Evolutionary conservation across 257 asterid genomes (phyloP).

Genomic region (Asclepias syriaca): DNA sequence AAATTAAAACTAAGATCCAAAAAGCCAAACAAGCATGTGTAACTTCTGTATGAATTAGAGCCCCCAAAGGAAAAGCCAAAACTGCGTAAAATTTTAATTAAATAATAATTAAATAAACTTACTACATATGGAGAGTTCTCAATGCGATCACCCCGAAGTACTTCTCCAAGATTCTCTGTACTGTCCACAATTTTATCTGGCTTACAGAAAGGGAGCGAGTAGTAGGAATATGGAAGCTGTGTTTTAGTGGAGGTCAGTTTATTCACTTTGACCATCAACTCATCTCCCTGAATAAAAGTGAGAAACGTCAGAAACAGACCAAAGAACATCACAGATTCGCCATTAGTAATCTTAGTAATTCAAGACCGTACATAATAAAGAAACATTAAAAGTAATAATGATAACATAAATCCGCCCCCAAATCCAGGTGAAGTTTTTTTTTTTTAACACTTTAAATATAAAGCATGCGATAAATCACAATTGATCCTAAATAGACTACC

Average conservation of each 20-base stretch:
- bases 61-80: not conserved
- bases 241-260: slow-evolving; percentile 43
- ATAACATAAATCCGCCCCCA: too few species aligned
- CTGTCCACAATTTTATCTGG: slow-evolving; percentile 36
- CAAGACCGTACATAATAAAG: not conserved
- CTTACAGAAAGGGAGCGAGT: slow-evolving; percentile 37
- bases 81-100: not conserved
- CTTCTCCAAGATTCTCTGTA: slow-evolving; percentile 44
- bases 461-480: not conserved
- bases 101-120: not conserved
- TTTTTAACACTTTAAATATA: not conserved
- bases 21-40: not conserved
- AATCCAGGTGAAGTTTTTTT: not conserved
- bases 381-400: not conserved
- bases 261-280: slow-evolving; percentile 45
- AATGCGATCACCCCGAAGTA: slow-evolving; percentile 50
- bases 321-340: not conserved
- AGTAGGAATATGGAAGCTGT: slow-evolving; percentile 35
- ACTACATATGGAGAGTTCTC: slow-evolving; percentile 40
- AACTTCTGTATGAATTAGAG: not conserved
- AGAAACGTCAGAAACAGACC: not conserved
- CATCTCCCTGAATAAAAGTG: slow-evolving; percentile 31
- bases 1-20: slow-evolving; percentile 6
- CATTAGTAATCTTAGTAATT: not conserved
- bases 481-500: not conserved